Conservation (phyloP, 164 flowering plant genomes). For the Saururus chinensis region DNA sequence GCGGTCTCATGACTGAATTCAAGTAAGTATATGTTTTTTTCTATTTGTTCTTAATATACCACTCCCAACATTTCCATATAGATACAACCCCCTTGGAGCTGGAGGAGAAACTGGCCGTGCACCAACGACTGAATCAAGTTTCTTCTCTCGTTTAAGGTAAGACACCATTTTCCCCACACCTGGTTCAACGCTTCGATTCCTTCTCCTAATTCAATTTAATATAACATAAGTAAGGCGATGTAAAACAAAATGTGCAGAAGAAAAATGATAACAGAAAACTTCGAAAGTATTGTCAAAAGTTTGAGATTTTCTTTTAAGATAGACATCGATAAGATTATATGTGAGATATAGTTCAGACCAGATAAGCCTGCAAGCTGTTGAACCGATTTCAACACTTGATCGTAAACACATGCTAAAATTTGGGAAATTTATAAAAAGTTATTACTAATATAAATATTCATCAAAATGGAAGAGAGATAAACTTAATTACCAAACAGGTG, state of each 20-base stretch:
- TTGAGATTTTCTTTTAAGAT: background rate
- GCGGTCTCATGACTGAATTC: background rate
- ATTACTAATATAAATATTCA: no score
- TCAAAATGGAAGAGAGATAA: no score
- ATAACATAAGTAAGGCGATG: background rate
- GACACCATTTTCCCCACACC: constrained; percentile 99
- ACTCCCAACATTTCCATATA: constrained; percentile 96
- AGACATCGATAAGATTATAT: background rate
- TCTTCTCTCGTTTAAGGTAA: constrained; percentile 82
- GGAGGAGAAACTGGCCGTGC: constrained; percentile 72
- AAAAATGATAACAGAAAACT: constrained; percentile 6
- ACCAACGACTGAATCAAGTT: constrained; percentile 70
- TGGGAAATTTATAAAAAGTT: no score
- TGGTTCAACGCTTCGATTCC: constrained; percentile 42
- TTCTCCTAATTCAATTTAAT: constrained; percentile 31
- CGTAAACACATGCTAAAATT: background rate
- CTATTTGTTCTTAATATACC: constrained; percentile 31
- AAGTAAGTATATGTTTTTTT: background rate
- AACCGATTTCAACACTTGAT: background rate
- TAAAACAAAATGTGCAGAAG: background rate
- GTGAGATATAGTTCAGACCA: background rate
- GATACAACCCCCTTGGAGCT: constrained; percentile 84
- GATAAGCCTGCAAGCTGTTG: background rate
- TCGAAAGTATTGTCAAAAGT: background rate
- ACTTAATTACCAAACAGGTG: no score